A percentile compares a stretch with the other conserved stretches of the same genome.
These are phyloP conservation scores for Arabidopsis suecica DNA, from an alignment of 345 rosid genomes.

Conservation along the genomic window DNA sequence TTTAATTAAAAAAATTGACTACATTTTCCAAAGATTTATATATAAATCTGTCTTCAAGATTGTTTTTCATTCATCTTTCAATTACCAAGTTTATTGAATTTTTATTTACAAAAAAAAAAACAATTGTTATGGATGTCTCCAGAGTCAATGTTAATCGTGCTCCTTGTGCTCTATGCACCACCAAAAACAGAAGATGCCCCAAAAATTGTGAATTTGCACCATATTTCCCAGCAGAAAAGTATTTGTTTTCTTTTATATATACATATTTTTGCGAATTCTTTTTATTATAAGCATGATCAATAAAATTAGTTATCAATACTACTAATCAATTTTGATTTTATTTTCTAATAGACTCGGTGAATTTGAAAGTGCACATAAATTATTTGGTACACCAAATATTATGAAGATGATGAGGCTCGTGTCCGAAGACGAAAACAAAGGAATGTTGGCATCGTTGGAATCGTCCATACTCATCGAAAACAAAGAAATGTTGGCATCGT, in stretches of 20 bases:
- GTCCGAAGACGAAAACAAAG: neutral
- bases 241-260: neutral
- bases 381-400: slow-evolving; percentile 13
- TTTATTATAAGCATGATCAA: neutral
- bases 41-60: too few species aligned
- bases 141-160: neutral
- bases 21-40: too few species aligned
- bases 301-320: neutral
- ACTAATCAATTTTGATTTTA: neutral
- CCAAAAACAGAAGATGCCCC: neutral
- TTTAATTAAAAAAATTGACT: too few species aligned
- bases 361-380: neutral
- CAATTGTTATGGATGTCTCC: neutral
- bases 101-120: too few species aligned
- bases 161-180: neutral
- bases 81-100: too few species aligned
- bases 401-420: neutral
- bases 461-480: slow-evolving; percentile 4
- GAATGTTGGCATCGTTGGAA: neutral
- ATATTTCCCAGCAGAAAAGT: neutral
- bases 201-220: neutral
- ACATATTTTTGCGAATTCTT: neutral
- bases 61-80: too few species aligned
- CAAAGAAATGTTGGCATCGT: neutral
- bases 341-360: neutral